Conservation (phyloP, 768 basidiomycete genomes). For the Leccinum boreale region DNA sequence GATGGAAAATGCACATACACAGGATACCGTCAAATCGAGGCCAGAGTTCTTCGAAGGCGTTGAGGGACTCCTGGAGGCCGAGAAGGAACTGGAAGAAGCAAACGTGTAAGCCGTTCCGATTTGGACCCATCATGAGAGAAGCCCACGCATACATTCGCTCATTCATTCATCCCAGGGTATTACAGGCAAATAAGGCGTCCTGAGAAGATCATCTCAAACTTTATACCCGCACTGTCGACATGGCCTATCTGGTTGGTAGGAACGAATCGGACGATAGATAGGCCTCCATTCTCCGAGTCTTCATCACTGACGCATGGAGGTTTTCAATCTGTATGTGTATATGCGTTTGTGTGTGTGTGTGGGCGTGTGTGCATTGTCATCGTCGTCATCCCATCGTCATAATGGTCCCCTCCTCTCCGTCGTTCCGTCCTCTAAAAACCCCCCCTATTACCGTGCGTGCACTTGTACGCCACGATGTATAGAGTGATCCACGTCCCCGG, state of each 20-base stretch:
- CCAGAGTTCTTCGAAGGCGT: constrained; percentile 30
- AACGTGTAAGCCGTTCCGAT: constrained; percentile 35
- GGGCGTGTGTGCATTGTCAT: neutral
- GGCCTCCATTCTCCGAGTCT: constrained; percentile 7
- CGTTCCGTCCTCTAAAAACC: neutral
- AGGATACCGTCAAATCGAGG: constrained; percentile 29
- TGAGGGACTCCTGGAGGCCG: constrained; percentile 51
- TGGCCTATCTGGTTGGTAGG: neutral
- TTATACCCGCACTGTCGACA: constrained; percentile 19
- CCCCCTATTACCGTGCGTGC: constrained; percentile 19
- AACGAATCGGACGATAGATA: neutral
- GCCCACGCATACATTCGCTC: constrained; percentile 9
- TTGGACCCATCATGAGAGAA: neutral
- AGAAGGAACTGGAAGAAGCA: constrained; percentile 53
- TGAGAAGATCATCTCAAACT: constrained; percentile 17
- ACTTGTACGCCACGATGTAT: constrained; percentile 15
- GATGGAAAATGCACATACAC: neutral
- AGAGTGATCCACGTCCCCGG: constrained; percentile 5
- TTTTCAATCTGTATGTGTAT: neutral
- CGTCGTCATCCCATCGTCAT: constrained; percentile 9
- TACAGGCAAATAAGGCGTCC: constrained; percentile 10
- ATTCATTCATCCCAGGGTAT: constrained; percentile 22
- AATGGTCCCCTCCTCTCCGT: neutral
- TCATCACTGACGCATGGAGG: constrained; percentile 21
- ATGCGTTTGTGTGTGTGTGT: neutral